Evolutionary conservation across 2,329 filamentous ascomycete genomes (phyloP).

Genomic region (Teratosphaeria destructans): DNA sequence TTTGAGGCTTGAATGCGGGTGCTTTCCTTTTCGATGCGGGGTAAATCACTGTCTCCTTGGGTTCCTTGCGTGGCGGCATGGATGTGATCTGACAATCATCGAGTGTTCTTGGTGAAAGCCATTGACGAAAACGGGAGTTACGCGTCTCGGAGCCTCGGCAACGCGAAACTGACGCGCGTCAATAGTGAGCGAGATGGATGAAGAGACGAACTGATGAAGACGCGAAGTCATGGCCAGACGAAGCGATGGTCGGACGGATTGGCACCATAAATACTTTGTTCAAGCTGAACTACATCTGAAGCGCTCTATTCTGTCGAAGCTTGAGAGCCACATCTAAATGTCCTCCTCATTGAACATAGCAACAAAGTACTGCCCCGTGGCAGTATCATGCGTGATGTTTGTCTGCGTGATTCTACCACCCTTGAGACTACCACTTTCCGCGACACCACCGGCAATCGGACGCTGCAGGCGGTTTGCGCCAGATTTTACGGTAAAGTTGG

Average conservation of each 20-base stretch:
- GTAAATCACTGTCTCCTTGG: conserved; percentile 24
- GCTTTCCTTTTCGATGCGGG: conserved; percentile 23
- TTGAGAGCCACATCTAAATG: background rate
- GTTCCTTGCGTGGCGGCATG: conserved; percentile 23
- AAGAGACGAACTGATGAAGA: too few relatives aligned
- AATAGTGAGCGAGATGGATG: too few relatives aligned
- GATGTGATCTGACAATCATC: background rate
- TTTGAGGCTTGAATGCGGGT: conserved; percentile 24
- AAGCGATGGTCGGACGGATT: background rate
- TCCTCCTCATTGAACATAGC: conserved; percentile 11
- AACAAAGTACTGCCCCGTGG: conserved; percentile 21
- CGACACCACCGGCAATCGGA: conserved; percentile 39
- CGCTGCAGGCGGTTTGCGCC: conserved; percentile 50
- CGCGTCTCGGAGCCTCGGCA: background rate
- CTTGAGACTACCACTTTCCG: conserved; percentile 48
- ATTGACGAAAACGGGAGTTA: background rate
- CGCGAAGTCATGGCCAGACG: too few relatives aligned
- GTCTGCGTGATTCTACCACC: conserved; percentile 31
- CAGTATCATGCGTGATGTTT: conserved; percentile 27
- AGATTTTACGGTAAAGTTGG: conserved; percentile 57
- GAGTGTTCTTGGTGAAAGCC: too few relatives aligned
- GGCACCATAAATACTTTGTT: background rate
- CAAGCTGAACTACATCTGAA: background rate
- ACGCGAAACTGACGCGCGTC: background rate
- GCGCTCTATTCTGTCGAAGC: too few relatives aligned